A percentile compares a stretch with the other conserved stretches of the same genome.
Conservation (phyloP, 202 grass and related monocot genomes). For the Carex arenaria region DNA sequence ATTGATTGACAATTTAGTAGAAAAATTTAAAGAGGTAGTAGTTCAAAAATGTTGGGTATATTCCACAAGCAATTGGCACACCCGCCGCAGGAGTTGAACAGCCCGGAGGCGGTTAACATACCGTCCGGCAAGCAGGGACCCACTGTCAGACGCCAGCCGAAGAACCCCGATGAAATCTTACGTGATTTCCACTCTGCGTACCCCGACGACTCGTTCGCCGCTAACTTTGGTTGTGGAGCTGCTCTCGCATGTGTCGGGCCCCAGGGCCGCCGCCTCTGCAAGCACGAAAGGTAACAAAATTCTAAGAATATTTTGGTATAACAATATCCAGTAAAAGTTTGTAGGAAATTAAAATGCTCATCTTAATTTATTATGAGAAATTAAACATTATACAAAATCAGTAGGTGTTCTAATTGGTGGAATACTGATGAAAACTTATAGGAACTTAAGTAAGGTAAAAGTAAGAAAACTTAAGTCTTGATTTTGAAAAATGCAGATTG, state of each 20-base stretch:
- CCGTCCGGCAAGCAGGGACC: constrained; percentile 16
- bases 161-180: constrained; percentile 76
- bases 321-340: background rate
- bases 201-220: constrained; percentile 43
- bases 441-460: too few relatives aligned
- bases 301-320: background rate
- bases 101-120: constrained; percentile 30
- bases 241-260: constrained; percentile 63
- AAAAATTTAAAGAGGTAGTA: background rate
- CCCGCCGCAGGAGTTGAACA: constrained; percentile 79
- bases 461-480: background rate
- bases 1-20: background rate
- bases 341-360: background rate
- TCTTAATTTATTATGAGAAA: background rate
- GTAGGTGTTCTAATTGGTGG: background rate
- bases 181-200: constrained; percentile 59
- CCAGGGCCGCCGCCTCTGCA: background rate
- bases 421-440: background rate
- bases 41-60: constrained; percentile 60
- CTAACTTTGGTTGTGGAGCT: constrained; percentile 68
- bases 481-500: constrained; percentile 24
- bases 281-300: constrained; percentile 30
- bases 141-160: constrained; percentile 27
- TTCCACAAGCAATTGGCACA: constrained; percentile 86
- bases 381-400: background rate